These are phyloP conservation scores for Lentithecium fluviatile DNA, from an alignment of 495 filamentous ascomycete species.

Conservation along the genomic window DNA sequence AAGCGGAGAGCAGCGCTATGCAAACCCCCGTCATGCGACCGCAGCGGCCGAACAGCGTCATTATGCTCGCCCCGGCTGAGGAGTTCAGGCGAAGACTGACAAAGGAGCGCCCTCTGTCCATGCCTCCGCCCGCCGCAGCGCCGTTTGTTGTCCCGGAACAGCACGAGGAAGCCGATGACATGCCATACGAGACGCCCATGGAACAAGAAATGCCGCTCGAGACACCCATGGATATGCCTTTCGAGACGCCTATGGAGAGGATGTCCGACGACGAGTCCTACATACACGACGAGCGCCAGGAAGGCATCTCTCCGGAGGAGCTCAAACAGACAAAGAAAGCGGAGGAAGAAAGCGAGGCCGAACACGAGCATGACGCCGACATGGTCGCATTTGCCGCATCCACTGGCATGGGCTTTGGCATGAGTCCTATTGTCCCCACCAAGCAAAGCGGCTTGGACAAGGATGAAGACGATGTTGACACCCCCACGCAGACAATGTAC, in stretches of 20 bases:
- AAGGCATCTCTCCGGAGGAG: constrained; percentile 9
- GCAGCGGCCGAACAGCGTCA: constrained; percentile 29
- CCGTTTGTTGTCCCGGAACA: constrained; percentile 20
- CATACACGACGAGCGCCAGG: constrained; percentile 19
- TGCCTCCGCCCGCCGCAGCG: constrained; percentile 18
- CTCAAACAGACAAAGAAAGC: not conserved
- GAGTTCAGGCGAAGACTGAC: constrained; percentile 8
- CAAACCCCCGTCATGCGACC: constrained; percentile 30
- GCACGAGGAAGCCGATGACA: not conserved
- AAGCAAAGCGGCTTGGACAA: not conserved
- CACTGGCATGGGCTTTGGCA: constrained; percentile 28
- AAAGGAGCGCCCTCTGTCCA: constrained; percentile 24
- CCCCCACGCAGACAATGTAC: constrained; percentile 12
- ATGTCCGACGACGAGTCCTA: constrained; percentile 28
- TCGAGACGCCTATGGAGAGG: constrained; percentile 26
- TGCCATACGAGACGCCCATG: constrained; percentile 7
- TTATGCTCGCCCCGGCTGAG: constrained; percentile 26
- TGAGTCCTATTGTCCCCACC: constrained; percentile 10
- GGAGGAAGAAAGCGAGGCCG: constrained; percentile 9
- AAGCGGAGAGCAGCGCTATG: constrained; percentile 52
- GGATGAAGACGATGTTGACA: constrained; percentile 20
- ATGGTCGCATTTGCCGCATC: constrained; percentile 32
- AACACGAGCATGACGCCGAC: constrained; percentile 16
- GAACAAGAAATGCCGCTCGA: not conserved
- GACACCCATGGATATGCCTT: not conserved